These are phyloP conservation scores for Lepidium sativum DNA, from an alignment of 345 rosid species.

Conservation along the genomic window DNA sequence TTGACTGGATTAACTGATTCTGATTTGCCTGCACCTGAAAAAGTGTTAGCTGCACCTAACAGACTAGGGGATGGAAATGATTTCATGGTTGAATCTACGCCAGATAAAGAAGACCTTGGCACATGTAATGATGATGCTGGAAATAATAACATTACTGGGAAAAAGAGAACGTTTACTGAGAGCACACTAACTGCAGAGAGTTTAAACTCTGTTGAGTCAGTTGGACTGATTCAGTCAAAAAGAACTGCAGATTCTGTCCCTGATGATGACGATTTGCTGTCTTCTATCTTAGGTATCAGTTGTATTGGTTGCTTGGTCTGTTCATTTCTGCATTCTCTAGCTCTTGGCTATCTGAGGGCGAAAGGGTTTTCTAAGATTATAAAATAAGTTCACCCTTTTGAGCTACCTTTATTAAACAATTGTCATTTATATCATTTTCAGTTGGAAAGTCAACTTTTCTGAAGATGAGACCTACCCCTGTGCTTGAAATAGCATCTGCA, in stretches of 20 bases:
- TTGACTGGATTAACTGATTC: conserved; percentile 26
- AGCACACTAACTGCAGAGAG: conserved; percentile 58
- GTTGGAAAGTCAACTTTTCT: conserved; percentile 83
- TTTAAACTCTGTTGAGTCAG: conserved; percentile 61
- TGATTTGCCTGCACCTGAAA: conserved; percentile 72
- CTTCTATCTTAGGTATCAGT: conserved; percentile 86
- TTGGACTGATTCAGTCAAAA: conserved; percentile 45
- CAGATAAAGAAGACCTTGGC: conserved; percentile 42
- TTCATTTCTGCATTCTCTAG: background rate
- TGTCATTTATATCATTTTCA: conserved; percentile 24
- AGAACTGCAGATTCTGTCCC: conserved; percentile 66
- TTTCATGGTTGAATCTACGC: conserved; percentile 51
- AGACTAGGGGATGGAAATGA: conserved; percentile 37
- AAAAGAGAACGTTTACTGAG: conserved; percentile 67
- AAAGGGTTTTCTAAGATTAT: background rate
- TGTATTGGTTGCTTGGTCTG: background rate
- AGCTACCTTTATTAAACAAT: background rate
- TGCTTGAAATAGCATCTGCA: conserved; percentile 44
- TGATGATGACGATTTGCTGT: conserved; percentile 85
- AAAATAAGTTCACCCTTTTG: background rate
- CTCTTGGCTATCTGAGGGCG: conserved; percentile 1
- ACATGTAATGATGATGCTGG: conserved; percentile 35
- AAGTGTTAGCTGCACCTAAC: conserved; percentile 53
- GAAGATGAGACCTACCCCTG: conserved; percentile 73
- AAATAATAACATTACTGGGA: conserved; percentile 47